Percentiles rank a stretch among this genome's conserved stretches.
Conservation (phyloP, 106 monocot genomes). For the Allium fistulosum region DNA sequence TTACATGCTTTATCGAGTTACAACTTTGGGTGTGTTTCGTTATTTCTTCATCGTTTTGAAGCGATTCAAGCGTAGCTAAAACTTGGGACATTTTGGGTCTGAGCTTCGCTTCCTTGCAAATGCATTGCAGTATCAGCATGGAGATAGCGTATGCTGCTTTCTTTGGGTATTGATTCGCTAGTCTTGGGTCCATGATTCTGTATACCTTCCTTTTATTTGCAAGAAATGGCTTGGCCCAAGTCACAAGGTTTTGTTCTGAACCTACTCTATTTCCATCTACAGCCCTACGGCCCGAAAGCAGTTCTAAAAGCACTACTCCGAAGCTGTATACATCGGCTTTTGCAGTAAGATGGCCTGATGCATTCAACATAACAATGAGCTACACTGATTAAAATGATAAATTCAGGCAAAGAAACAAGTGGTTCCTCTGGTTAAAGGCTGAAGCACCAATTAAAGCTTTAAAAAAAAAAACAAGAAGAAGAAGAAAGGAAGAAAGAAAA, state of each 20-base stretch:
- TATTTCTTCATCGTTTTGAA: slow-evolving; percentile 33
- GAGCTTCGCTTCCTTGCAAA: slow-evolving; percentile 44
- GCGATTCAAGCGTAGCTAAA: slow-evolving; percentile 38
- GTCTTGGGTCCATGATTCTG: slow-evolving; percentile 66
- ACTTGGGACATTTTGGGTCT: slow-evolving; percentile 77
- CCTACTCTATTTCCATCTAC: slow-evolving; percentile 43
- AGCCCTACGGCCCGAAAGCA: slow-evolving; percentile 64
- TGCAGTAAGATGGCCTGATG: slow-evolving; percentile 47
- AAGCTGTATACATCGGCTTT: slow-evolving; percentile 95
- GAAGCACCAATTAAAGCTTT: too few relatives aligned
- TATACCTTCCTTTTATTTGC: slow-evolving; percentile 52
- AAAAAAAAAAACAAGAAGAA: too few relatives aligned
- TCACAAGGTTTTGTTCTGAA: slow-evolving; percentile 64
- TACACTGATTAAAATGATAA: too few relatives aligned
- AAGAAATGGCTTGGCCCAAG: slow-evolving; percentile 54
- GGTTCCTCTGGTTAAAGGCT: too few relatives aligned
- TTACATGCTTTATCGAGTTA: neutral
- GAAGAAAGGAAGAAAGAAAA: too few relatives aligned
- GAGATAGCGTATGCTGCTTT: slow-evolving; percentile 61
- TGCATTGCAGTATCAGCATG: slow-evolving; percentile 45
- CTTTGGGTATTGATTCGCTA: slow-evolving; percentile 74
- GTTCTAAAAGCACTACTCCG: slow-evolving; percentile 65
- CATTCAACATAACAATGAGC: neutral
- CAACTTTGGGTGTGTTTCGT: neutral
- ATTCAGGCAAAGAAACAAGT: too few relatives aligned